Conservation (phyloP, 176 grass and related monocot species). For the Poa annua region DNA sequence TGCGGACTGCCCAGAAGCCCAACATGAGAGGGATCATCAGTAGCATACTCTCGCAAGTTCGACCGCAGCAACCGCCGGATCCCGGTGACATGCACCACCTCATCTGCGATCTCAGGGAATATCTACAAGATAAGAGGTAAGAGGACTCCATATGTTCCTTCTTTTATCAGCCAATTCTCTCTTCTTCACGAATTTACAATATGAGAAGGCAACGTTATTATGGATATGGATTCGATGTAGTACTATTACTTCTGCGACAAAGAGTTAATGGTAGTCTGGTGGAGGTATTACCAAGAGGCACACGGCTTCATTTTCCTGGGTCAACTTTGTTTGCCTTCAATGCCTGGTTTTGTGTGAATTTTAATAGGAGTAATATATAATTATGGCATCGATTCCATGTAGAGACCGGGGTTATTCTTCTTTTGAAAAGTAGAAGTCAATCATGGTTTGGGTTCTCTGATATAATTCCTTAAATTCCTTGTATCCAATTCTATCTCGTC, state of each 20-base stretch:
- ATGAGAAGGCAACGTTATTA: neutral
- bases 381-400: too few species aligned
- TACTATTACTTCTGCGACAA: too few species aligned
- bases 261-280: too few species aligned
- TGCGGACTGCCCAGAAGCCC: neutral
- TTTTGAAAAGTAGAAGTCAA: neutral
- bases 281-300: too few species aligned
- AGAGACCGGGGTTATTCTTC: too few species aligned
- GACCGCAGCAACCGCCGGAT: neutral
- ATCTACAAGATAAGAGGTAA: conserved; percentile 10
- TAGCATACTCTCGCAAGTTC: conserved; percentile 2
- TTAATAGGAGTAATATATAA: too few species aligned
- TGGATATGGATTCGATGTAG: too few species aligned
- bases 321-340: too few species aligned
- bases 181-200: neutral
- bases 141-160: neutral
- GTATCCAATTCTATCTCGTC: neutral
- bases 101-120: neutral
- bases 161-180: neutral
- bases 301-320: too few species aligned
- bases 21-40: conserved; percentile 4
- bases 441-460: neutral
- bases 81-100: neutral
- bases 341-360: too few species aligned
- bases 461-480: neutral